phyloP scores from a whole-genome alignment of 148 eudicot species.

The Fallopia convolvulus region DNA sequence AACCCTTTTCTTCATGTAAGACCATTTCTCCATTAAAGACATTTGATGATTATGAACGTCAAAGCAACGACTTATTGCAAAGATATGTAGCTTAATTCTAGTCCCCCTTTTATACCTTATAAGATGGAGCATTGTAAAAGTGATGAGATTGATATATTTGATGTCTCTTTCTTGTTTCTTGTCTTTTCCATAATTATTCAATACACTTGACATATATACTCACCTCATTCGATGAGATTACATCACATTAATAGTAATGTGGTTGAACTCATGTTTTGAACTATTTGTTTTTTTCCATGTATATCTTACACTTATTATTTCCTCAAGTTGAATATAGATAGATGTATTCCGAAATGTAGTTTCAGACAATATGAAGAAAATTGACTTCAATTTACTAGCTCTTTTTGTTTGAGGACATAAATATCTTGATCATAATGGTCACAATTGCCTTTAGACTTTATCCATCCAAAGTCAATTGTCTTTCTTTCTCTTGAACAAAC shows the following conservation, averaged over 20 bases:
- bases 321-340: neutral
- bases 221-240: neutral
- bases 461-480: no score
- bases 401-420: neutral
- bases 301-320: no score
- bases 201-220: neutral
- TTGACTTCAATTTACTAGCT: neutral
- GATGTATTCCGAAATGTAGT: neutral
- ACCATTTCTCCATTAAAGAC: neutral
- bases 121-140: neutral
- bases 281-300: neutral
- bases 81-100: neutral
- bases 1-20: neutral
- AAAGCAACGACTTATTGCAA: neutral
- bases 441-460: no score
- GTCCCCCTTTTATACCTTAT: neutral
- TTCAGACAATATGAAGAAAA: neutral
- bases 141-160: neutral
- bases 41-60: neutral
- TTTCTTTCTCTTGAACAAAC: neutral
- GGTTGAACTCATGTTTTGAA: neutral
- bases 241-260: neutral
- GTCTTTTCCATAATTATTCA: neutral
- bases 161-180: neutral
- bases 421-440: neutral